Conservation (phyloP, 225 moss, liverwort and hornwort species). For the Rhytidiadelphus loreus region DNA sequence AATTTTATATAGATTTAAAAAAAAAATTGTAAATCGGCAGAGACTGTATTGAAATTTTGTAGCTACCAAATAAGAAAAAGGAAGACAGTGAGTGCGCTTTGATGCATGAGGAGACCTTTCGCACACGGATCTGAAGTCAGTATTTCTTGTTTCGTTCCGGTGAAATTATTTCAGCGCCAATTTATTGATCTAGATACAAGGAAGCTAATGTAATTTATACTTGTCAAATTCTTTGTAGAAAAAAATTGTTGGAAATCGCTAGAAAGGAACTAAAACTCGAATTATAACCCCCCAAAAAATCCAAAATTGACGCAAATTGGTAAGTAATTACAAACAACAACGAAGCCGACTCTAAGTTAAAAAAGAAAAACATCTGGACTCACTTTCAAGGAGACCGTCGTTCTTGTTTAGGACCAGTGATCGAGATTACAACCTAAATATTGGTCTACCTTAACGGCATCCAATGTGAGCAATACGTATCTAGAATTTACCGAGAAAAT, state of each 20-base stretch:
- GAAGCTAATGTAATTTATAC: background rate
- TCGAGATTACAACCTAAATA: background rate
- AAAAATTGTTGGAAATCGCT: background rate
- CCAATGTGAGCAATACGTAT: background rate
- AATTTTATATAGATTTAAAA: background rate
- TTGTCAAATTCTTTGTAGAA: background rate
- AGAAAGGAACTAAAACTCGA: background rate
- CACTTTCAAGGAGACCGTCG: background rate
- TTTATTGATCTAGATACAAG: background rate
- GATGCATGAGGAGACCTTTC: background rate
- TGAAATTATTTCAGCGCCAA: background rate
- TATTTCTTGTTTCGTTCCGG: background rate
- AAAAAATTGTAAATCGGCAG: background rate
- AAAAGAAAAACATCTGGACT: background rate
- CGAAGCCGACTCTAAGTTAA: background rate
- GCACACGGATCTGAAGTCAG: background rate
- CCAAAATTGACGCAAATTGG: background rate
- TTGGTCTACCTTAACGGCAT: background rate
- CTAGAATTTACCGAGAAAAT: background rate
- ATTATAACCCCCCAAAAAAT: no score
- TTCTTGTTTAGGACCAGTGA: background rate
- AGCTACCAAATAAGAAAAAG: background rate
- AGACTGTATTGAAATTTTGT: background rate
- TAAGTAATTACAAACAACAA: no score
- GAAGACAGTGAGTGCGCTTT: background rate